Conservation (phyloP, 345 rosid genomes). For the Bruguiera gymnorhiza region DNA sequence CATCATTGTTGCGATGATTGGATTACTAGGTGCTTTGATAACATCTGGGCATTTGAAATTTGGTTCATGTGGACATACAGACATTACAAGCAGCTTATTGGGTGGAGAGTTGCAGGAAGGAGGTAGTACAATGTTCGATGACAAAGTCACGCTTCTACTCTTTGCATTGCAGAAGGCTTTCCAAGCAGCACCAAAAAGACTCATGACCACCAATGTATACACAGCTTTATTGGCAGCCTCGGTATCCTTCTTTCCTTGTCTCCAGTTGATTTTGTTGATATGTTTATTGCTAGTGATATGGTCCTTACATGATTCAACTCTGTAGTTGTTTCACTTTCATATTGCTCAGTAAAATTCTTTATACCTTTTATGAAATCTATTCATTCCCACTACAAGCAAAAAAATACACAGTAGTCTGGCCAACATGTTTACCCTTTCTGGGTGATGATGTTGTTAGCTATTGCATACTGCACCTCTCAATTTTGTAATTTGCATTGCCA, state of each 20-base stretch:
- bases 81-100: conserved; percentile 55
- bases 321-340: background rate
- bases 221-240: conserved; percentile 92
- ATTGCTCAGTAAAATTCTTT: too few species aligned
- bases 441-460: too few species aligned
- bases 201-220: conserved; percentile 79
- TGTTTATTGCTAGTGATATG: background rate
- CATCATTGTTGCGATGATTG: conserved; percentile 83
- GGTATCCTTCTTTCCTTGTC: conserved; percentile 38
- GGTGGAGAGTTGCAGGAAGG: conserved; percentile 66
- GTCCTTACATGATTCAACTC: background rate
- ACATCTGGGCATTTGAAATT: conserved; percentile 71
- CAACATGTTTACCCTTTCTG: too few species aligned
- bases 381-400: too few species aligned
- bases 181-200: conserved; percentile 90
- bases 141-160: conserved; percentile 84
- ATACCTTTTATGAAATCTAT: too few species aligned
- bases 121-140: conserved; percentile 88
- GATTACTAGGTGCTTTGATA: conserved; percentile 81
- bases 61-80: conserved; percentile 52
- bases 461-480: too few species aligned
- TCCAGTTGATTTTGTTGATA: background rate
- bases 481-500: too few species aligned
- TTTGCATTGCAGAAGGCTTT: conserved; percentile 91
- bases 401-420: too few species aligned